Evolutionary conservation across 2,329 filamentous ascomycete species (phyloP), one percentile per base, ranked within the genome.

Genomic region (Aureobasidium leucospermi): DNA sequence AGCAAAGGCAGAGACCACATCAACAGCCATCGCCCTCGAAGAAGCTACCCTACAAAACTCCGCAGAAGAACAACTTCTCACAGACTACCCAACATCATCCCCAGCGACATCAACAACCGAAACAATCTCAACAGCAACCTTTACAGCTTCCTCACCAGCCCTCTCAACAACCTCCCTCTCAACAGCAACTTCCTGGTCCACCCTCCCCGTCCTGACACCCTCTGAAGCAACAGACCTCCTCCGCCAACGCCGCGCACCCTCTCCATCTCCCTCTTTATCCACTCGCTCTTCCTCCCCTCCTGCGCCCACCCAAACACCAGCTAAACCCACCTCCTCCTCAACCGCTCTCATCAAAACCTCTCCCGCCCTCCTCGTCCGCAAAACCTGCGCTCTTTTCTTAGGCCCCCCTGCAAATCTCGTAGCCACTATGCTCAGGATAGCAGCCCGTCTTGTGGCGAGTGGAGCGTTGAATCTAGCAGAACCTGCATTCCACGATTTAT

Each of bases 381-480:
- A 89, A 73, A 91, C 90, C 0, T 85, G 83, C 63, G 85, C 89
- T 55, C 80, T 94, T 32, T 80, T 96, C 4, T 76, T 96, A 13
- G 85, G 88, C 0, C 90, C 90, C n/a, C 90, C 92, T 0, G 83
- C 86, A 36, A 85, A 92, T 66, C 80, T 96, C 1, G 82, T 96
- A 38, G 79, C 84, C 29, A 77, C 96, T 42, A 91, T 96, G 79
- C 80, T 96, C 4, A 85, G 85, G 59, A 89, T 96, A 60, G 89
- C 91, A 0, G 86, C 88, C 0, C 85, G 83, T 63, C 90, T 96
- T 62, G 90, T 96, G 63, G 81, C 85, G 1, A 73, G 73, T 47
- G 78, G 78, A 4, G 71, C 71, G 6, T 70, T 73, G 28, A 62
- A 57, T 23, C 55, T 63, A 6, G 60, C 58, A 3, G 52, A 53